Percentiles rank a stretch among this genome's conserved stretches.
Evolutionary conservation across 495 filamentous ascomycete species (phyloP).

Genomic region (Penicillium cataractarum): DNA sequence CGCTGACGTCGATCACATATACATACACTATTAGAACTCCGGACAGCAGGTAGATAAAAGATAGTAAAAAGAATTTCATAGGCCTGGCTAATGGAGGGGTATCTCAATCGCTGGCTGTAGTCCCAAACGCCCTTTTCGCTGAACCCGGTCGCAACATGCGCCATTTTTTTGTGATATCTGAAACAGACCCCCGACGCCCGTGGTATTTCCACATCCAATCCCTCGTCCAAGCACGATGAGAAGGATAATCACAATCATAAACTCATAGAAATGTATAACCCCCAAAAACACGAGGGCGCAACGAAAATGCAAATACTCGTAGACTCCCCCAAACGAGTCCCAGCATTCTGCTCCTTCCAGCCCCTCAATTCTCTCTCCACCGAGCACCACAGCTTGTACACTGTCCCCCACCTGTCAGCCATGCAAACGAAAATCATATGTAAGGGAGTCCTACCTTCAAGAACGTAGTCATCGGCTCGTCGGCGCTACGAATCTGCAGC

Average conservation of each 20-base stretch:
- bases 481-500: constrained; percentile 96
- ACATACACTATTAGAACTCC: too few relatives aligned
- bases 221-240: background rate
- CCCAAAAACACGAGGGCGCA: background rate
- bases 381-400: constrained; percentile 47
- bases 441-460: constrained; percentile 67
- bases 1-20: constrained; percentile 27
- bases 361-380: constrained; percentile 51
- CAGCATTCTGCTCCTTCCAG: background rate
- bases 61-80: background rate
- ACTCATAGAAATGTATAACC: too few relatives aligned
- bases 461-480: constrained; percentile 98
- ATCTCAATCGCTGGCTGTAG: constrained; percentile 21
- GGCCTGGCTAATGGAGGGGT: constrained; percentile 15
- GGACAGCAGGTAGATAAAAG: background rate
- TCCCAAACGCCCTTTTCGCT: constrained; percentile 15
- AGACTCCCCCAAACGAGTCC: background rate
- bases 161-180: constrained; percentile 20
- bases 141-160: constrained; percentile 12
- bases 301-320: background rate
- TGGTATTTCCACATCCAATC: constrained; percentile 5
- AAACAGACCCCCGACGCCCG: constrained; percentile 9
- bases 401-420: constrained; percentile 39
- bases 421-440: constrained; percentile 14
- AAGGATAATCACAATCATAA: background rate